Evolutionary conservation across 441 rosid genomes (phyloP), one percentile per base, ranked within the genome.

Genomic region (Populus tomentosa): DNA sequence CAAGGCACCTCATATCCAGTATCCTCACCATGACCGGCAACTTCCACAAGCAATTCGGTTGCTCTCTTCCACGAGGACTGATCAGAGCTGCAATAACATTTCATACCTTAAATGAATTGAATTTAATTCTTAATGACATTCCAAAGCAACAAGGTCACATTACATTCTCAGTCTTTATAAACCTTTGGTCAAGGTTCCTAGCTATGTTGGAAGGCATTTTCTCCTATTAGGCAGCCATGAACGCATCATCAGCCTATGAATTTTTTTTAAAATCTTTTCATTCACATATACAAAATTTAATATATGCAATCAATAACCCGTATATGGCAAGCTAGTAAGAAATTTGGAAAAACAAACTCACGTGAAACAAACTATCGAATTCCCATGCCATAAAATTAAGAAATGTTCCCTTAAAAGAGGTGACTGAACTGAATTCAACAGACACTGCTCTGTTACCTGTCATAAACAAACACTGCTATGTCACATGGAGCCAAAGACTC

Each of bases 1-100:
- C 97, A 92, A 72, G 98, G 98, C 79, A 95, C 91, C 89, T 94
- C 99, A 82, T 81, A 94, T 77, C 99, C 98, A 76, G 89, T 91
- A 78, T 89, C 88, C 81, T 94, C 98, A 76, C 92, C 97, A 67
- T 92, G 91, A 82, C 88, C 73, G 38, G 98, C 98, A 80, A 95
- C 97, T 81, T 95, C 93, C 81, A 94, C 90, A 72, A 95, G 97
- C 80, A 95, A 88, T 77, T 92, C 91, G 23, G 90, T 89, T 18
- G 97, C 87, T 81, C 88, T 89, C 88, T 88, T 90, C 95, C 94
- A 91, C 3, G 99, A 95, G 35, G 86, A 88, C 84, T 88, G 94
- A 82, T 89, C 89, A 32, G 98, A 95, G 81, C 99, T 90, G 86
- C 75, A 81, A 73, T 46, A 67, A 6, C 8, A 66, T 9, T 28